These are phyloP conservation scores for Strigomonas culicis DNA, from an alignment of 208 protist species.

Conservation along the genomic window DNA sequence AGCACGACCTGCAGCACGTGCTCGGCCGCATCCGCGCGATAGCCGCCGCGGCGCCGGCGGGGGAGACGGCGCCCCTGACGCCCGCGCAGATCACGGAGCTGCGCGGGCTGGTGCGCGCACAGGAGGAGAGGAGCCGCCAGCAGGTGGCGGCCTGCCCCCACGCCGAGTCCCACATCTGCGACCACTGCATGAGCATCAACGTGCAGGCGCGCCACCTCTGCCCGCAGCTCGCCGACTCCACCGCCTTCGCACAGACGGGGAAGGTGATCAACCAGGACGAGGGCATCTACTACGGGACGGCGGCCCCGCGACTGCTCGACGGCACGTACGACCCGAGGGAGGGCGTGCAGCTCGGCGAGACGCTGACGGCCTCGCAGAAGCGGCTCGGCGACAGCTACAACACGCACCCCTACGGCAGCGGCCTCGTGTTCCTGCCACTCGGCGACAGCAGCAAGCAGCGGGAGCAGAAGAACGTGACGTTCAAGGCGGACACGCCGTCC, in stretches of 20 bases:
- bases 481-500: constrained; percentile 10
- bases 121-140: constrained; percentile 61
- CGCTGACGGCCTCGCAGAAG: constrained; percentile 23
- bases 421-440: constrained; percentile 47
- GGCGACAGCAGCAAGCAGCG: constrained; percentile 15
- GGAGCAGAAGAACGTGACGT: constrained; percentile 53
- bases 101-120: constrained; percentile 55
- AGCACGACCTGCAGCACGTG: constrained; percentile 49
- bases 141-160: constrained; percentile 47
- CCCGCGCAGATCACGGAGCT: constrained; percentile 49
- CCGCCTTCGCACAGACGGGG: constrained; percentile 40
- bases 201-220: constrained; percentile 60
- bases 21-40: constrained; percentile 58
- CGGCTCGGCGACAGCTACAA: constrained; percentile 44
- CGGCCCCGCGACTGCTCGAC: constrained; percentile 22
- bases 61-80: constrained; percentile 27
- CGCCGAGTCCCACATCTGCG: constrained; percentile 47
- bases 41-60: constrained; percentile 21
- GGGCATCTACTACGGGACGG: constrained; percentile 45
- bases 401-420: constrained; percentile 69
- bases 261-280: constrained; percentile 61
- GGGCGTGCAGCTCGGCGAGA: constrained; percentile 18
- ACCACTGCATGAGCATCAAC: constrained; percentile 71
- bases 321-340: constrained; percentile 35
- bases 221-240: constrained; percentile 32